phyloP scores from a whole-genome alignment of 352 stramenopile species.

The Phytophthora fragariae region DNA sequence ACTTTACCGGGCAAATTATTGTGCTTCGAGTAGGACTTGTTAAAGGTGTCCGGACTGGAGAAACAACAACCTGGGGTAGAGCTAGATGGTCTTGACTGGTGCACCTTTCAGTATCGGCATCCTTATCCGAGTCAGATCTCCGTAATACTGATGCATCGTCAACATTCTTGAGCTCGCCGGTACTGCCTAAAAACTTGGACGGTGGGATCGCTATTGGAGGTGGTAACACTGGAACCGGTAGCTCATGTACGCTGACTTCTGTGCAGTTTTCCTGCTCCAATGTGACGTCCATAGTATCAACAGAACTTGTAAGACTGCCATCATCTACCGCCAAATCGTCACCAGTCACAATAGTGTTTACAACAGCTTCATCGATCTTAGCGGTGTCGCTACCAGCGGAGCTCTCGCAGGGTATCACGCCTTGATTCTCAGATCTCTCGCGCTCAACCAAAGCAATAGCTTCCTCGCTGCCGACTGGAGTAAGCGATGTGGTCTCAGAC shows the following conservation, averaged over 20 bases:
- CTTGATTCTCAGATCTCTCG: neutral
- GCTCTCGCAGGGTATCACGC: neutral
- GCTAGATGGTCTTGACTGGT: neutral
- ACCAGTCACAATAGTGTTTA: neutral
- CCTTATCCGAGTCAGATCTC: neutral
- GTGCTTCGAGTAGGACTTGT: conserved; percentile 6
- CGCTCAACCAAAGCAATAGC: neutral
- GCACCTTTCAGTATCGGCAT: neutral
- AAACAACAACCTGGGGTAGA: neutral
- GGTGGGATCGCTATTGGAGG: neutral
- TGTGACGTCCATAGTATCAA: neutral
- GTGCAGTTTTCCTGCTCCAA: neutral
- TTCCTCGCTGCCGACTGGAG: neutral
- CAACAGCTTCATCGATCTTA: neutral
- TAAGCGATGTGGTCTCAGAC: neutral
- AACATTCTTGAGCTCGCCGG: neutral
- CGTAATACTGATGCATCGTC: neutral
- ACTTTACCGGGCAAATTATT: conserved; percentile 30
- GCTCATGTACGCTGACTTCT: neutral
- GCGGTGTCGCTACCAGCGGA: neutral
- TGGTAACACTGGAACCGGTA: neutral
- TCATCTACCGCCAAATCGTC: neutral
- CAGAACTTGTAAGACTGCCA: neutral
- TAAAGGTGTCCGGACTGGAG: neutral
- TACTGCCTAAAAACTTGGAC: neutral